Conservation (phyloP, 148 eudicot species). For the Silene conica region DNA sequence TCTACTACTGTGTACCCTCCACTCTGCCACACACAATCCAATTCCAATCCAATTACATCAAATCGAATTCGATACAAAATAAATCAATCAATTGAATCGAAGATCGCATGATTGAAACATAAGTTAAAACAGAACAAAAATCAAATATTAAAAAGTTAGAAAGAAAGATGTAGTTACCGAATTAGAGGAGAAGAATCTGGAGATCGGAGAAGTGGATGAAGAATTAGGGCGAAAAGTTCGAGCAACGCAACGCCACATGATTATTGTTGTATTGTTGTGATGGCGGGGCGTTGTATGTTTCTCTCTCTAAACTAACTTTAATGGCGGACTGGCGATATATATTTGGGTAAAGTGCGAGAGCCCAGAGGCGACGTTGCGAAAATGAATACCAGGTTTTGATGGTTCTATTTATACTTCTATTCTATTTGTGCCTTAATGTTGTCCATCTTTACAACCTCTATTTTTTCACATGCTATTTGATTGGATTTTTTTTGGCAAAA, state of each 20-base stretch:
- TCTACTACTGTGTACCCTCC: conserved; percentile 76
- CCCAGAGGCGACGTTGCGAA: conserved; percentile 1
- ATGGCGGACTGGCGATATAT: background rate
- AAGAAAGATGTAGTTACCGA: conserved; percentile 34
- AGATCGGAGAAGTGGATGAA: conserved; percentile 30
- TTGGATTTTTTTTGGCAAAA: too few relatives aligned
- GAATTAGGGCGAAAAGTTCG: conserved; percentile 48
- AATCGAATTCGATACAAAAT: background rate
- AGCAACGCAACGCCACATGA: conserved; percentile 84
- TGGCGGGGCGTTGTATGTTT: background rate
- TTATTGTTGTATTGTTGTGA: background rate
- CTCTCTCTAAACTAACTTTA: background rate
- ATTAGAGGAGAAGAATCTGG: conserved; percentile 61
- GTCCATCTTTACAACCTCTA: background rate
- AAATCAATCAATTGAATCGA: background rate
- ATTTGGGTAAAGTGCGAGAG: background rate
- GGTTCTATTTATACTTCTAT: background rate
- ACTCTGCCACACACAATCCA: conserved; percentile 21
- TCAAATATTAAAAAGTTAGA: background rate
- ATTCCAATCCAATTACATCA: background rate
- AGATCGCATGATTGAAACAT: conserved; percentile 8
- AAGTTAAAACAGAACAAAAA: background rate
- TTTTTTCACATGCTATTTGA: background rate
- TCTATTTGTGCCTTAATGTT: background rate
- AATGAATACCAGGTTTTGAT: conserved; percentile 2